Evolutionary conservation across 805 yeast genomes (phyloP).

Genomic region (Lipomyces chichibuensis): DNA sequence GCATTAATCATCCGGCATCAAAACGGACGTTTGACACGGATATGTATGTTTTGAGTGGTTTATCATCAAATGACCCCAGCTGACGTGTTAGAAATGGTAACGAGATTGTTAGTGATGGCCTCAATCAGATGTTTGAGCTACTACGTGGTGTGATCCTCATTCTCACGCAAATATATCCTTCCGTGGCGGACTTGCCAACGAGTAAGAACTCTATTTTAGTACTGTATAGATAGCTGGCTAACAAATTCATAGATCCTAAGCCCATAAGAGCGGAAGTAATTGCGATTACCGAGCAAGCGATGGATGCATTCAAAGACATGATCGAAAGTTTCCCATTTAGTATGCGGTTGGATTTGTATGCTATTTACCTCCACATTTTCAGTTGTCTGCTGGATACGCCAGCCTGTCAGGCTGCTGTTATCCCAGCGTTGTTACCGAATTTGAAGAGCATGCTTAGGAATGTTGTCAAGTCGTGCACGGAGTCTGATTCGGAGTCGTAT

Average conservation of each 20-base stretch:
- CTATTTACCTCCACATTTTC: slow-evolving; percentile 68
- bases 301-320: slow-evolving; percentile 60
- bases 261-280: slow-evolving; percentile 31
- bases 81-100: slow-evolving; percentile 44
- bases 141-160: slow-evolving; percentile 70
- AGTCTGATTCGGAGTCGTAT: slow-evolving; percentile 29
- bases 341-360: slow-evolving; percentile 69
- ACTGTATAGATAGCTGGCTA: slow-evolving; percentile 7
- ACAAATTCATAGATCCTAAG: slow-evolving; percentile 12
- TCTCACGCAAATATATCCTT: slow-evolving; percentile 62
- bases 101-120: slow-evolving; percentile 54
- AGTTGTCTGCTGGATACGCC: slow-evolving; percentile 47
- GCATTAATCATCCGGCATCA: slow-evolving; percentile 50
- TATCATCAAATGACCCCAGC: slow-evolving; percentile 7
- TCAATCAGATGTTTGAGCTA: slow-evolving; percentile 82
- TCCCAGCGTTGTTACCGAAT: slow-evolving; percentile 57
- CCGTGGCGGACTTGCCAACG: slow-evolving; percentile 51
- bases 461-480: slow-evolving; percentile 37
- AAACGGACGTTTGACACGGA: slow-evolving; percentile 24
- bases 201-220: slow-evolving; percentile 25
- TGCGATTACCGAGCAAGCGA: slow-evolving; percentile 38
- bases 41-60: slow-evolving; percentile 4
- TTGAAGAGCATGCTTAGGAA: slow-evolving; percentile 52
- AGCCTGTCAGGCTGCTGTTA: slow-evolving; percentile 47
- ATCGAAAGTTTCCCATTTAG: slow-evolving; percentile 65